phyloP scores from a whole-genome alignment of 2,329 filamentous ascomycete genomes.

The Aspergillus cejpii region DNA sequence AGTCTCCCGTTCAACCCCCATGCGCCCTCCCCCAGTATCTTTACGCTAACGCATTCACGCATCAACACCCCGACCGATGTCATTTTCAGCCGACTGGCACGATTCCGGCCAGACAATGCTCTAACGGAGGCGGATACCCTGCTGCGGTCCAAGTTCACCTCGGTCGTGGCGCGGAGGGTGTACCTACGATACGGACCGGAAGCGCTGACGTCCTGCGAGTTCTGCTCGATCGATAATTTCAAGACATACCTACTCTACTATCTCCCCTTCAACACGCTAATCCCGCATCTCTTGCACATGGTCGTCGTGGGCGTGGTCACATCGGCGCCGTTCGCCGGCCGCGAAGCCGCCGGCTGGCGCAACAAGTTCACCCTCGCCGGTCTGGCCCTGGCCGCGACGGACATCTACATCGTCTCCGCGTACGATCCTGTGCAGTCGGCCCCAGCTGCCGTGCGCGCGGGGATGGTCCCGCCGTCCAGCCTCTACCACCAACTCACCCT shows the following conservation, averaged over 20 bases:
- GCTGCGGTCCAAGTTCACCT: constrained; percentile 62
- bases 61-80: constrained; percentile 80
- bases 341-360: constrained; percentile 62
- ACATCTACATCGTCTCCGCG: constrained; percentile 58
- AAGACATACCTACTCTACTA: constrained; percentile 73
- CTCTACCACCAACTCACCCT: constrained; percentile 45
- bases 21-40: constrained; percentile 58
- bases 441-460: constrained; percentile 58
- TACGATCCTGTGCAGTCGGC: constrained; percentile 51
- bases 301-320: constrained; percentile 66
- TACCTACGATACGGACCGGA: constrained; percentile 79
- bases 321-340: constrained; percentile 58
- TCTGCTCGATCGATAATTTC: constrained; percentile 67
- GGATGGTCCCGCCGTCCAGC: constrained; percentile 53
- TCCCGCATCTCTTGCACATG: constrained; percentile 76
- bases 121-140: constrained; percentile 53
- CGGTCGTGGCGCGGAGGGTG: constrained; percentile 64
- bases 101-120: constrained; percentile 33
- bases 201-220: constrained; percentile 67
- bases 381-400: constrained; percentile 53
- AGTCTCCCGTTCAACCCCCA: constrained; percentile 63
- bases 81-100: constrained; percentile 67
- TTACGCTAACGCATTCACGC: constrained; percentile 67
- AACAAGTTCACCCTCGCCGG: constrained; percentile 60
- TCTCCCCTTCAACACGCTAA: constrained; percentile 59